Percentiles rank a stretch among this genome's conserved stretches.
Conservation (phyloP, 1,284 basidiomycete genomes). For the Pisolithus thermaeus region DNA sequence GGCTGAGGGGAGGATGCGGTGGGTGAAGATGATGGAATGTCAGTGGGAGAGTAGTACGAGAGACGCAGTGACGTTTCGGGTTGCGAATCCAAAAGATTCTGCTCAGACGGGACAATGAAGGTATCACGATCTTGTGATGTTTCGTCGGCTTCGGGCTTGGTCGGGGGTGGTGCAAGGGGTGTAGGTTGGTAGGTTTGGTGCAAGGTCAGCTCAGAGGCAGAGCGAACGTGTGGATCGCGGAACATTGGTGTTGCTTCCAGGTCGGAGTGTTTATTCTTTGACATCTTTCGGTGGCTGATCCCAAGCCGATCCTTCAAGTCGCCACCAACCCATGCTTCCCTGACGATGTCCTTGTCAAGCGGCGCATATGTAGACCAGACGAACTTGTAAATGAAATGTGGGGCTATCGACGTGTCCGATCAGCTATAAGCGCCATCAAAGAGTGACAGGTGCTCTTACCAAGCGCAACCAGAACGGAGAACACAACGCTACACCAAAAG, state of each 20-base stretch:
- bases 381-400: conserved; percentile 71
- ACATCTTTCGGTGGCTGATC: conserved; percentile 53
- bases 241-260: conserved; percentile 68
- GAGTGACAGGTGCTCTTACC: conserved; percentile 37
- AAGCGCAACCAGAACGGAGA: conserved; percentile 67
- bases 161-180: conserved; percentile 24
- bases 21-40: conserved; percentile 58
- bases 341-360: conserved; percentile 78
- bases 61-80: conserved; percentile 12
- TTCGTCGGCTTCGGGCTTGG: conserved; percentile 16
- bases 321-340: conserved; percentile 85
- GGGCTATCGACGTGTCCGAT: conserved; percentile 43
- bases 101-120: not conserved
- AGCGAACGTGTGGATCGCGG: conserved; percentile 54
- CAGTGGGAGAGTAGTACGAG: conserved; percentile 71
- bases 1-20: conserved; percentile 48
- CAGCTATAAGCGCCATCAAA: not conserved
- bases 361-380: conserved; percentile 62
- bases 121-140: conserved; percentile 5
- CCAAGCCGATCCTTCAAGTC: conserved; percentile 82
- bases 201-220: conserved; percentile 49
- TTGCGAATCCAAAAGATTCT: not conserved
- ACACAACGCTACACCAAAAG: conserved; percentile 77
- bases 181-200: conserved; percentile 40
- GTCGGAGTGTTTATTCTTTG: conserved; percentile 34